These are phyloP conservation scores for Prunus yedoensis DNA, from an alignment of 331 rosid genomes.

Conservation along the genomic window DNA sequence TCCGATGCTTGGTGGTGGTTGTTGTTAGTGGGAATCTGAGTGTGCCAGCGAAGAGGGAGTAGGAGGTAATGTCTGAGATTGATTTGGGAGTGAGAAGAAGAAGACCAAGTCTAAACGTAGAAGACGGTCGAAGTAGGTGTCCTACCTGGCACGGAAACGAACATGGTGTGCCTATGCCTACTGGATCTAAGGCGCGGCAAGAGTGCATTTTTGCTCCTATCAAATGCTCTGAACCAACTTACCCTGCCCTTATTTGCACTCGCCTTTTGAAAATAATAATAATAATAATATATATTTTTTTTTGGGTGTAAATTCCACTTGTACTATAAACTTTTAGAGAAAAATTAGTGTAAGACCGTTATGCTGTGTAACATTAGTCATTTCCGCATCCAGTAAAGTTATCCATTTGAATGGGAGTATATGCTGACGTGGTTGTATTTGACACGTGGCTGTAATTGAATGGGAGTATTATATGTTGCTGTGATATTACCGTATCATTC, in stretches of 20 bases:
- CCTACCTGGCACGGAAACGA: neutral
- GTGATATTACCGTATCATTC: no score
- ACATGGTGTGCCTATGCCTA: neutral
- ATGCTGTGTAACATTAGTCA: neutral
- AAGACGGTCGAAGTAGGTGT: neutral
- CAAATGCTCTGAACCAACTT: neutral
- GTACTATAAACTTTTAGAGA: neutral
- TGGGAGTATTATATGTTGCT: no score
- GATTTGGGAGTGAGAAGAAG: constrained; percentile 11
- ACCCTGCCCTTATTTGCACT: neutral
- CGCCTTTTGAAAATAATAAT: no score
- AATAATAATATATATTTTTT: no score
- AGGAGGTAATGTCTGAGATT: neutral
- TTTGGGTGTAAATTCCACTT: neutral
- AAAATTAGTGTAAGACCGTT: no score
- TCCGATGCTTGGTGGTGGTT: neutral
- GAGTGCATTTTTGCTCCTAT: constrained; percentile 8
- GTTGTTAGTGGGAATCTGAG: neutral
- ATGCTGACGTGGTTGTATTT: no score
- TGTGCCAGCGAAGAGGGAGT: neutral
- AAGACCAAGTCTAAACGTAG: constrained; percentile 8
- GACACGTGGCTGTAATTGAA: no score
- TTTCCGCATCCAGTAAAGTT: neutral
- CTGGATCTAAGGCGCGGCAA: neutral
- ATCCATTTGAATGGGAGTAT: no score